Evolutionary conservation across 106 monocot genomes (phyloP).

Genomic region (Dendrobium huoshanense): DNA sequence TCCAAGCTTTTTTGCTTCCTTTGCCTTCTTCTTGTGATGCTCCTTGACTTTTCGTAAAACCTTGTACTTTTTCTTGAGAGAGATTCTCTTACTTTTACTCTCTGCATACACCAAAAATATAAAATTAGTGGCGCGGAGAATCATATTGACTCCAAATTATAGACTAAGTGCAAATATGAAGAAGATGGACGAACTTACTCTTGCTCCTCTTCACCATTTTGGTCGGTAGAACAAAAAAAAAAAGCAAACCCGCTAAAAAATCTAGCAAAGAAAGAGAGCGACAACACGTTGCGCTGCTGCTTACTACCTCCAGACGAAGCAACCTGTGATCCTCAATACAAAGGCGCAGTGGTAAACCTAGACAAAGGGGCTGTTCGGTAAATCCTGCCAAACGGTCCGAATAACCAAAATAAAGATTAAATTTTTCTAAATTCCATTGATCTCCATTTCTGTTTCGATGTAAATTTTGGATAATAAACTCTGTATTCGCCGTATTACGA

Average conservation of each 20-base stretch:
- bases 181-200: slow-evolving; percentile 26
- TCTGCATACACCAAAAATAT: slow-evolving; percentile 23
- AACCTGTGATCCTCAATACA: no score
- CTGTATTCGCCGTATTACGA: no score
- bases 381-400: no score
- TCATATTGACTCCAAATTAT: not conserved
- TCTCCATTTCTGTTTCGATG: no score
- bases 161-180: not conserved
- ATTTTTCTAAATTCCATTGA: no score
- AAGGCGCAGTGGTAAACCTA: no score
- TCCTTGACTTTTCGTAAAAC: slow-evolving; percentile 72
- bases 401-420: no score
- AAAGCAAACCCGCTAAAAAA: not conserved
- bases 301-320: no score
- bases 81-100: slow-evolving; percentile 93
- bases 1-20: slow-evolving; percentile 75
- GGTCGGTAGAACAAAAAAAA: not conserved
- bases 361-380: no score
- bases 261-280: not conserved
- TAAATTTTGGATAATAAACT: no score
- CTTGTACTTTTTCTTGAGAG: slow-evolving; percentile 82
- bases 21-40: slow-evolving; percentile 88
- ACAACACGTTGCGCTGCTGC: not conserved
- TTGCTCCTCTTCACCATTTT: slow-evolving; percentile 83
- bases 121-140: not conserved